Percentiles rank a stretch among this genome's conserved stretches.
Conservation (phyloP, 257 asterid species). For the Solanum gandarillasii region DNA sequence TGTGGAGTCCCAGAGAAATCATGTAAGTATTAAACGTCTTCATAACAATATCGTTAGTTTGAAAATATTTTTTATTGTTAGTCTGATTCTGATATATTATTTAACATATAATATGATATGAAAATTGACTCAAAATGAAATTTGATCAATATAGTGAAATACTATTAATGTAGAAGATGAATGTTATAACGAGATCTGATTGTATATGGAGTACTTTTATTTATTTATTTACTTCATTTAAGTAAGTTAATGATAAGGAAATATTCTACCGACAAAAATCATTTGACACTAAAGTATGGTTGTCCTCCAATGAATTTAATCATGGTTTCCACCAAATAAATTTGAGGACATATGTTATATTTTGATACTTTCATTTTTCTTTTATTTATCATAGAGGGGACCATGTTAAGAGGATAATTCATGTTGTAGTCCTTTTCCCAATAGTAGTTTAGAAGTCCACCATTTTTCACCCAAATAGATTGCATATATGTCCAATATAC, state of each 20-base stretch:
- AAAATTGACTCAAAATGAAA: neutral
- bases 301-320: neutral
- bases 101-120: no score
- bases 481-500: neutral
- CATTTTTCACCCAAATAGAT: neutral
- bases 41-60: neutral
- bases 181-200: neutral
- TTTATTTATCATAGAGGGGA: neutral
- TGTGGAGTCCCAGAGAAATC: slow-evolving; percentile 67
- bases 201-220: neutral
- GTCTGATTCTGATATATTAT: neutral
- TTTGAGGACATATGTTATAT: neutral
- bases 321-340: neutral
- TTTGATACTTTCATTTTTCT: neutral
- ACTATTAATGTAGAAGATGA: neutral
- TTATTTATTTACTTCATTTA: neutral
- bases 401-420: neutral
- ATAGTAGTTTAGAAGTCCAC: neutral
- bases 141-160: neutral
- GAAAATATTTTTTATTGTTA: neutral
- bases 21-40: slow-evolving; percentile 33
- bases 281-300: neutral
- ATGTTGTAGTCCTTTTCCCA: neutral
- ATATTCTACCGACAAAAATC: slow-evolving; percentile 1
- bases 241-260: neutral